Conservation (phyloP, 768 basidiomycete species). For the Boletus coccyginus region DNA sequence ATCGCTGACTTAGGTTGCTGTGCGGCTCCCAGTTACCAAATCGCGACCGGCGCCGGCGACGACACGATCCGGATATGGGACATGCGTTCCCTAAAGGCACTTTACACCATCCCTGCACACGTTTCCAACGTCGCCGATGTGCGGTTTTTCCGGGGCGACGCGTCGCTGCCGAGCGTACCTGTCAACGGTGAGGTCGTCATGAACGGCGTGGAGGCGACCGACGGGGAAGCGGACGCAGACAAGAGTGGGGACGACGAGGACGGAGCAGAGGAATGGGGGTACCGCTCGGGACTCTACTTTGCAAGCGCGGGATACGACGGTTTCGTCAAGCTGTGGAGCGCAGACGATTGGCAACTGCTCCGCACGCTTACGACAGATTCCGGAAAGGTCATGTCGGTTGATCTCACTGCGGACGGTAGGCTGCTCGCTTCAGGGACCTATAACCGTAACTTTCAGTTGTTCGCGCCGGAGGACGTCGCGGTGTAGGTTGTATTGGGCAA, state of each 20-base stretch:
- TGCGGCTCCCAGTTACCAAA: constrained; percentile 71
- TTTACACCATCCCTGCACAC: constrained; percentile 97
- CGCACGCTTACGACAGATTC: constrained; percentile 88
- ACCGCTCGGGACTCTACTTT: constrained; percentile 88
- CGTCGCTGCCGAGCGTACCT: constrained; percentile 41
- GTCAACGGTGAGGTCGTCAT: constrained; percentile 47
- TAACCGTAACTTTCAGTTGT: constrained; percentile 93
- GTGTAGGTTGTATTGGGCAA: constrained; percentile 18
- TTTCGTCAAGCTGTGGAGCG: constrained; percentile 93
- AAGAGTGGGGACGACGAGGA: constrained; percentile 28
- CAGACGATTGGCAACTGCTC: constrained; percentile 96
- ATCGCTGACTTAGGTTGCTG: constrained; percentile 6
- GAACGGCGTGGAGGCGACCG: constrained; percentile 41
- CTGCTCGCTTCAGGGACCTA: constrained; percentile 89
- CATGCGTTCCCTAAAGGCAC: constrained; percentile 86
- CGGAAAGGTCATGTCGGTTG: constrained; percentile 99
- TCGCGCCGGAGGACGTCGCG: constrained; percentile 68
- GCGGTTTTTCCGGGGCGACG: constrained; percentile 82
- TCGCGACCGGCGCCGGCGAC: constrained; percentile 95
- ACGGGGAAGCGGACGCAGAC: constrained; percentile 29
- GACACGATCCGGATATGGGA: constrained; percentile 99
- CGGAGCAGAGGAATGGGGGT: constrained; percentile 62
- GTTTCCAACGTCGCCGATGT: constrained; percentile 93
- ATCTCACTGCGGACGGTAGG: constrained; percentile 79
- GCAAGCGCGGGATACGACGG: constrained; percentile 95